These are phyloP conservation scores for Prosopis cineraria DNA, from an alignment of 306 rosid genomes.

Conservation along the genomic window DNA sequence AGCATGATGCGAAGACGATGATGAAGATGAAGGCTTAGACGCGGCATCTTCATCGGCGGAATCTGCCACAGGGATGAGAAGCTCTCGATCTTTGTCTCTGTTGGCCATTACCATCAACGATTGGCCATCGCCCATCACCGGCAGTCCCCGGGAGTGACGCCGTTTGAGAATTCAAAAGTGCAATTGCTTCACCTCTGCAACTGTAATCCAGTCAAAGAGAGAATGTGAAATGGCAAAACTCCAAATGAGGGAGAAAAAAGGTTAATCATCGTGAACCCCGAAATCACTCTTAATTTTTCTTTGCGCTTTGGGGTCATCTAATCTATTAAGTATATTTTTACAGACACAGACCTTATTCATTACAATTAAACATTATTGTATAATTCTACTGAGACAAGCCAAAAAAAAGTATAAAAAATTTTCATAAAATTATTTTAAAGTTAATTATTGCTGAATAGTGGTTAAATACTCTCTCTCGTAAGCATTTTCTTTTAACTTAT, in stretches of 20 bases:
- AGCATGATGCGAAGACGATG: constrained; percentile 53
- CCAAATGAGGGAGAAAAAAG: background rate
- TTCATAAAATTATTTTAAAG: too few species aligned
- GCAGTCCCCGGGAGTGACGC: constrained; percentile 33
- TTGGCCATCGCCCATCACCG: constrained; percentile 74
- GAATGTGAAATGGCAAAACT: background rate
- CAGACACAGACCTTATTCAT: too few species aligned
- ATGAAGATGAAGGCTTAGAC: constrained; percentile 59
- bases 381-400: too few species aligned
- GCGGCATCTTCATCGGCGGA: constrained; percentile 41
- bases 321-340: too few species aligned
- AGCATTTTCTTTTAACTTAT: too few species aligned
- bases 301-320: background rate
- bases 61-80: constrained; percentile 76
- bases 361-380: too few species aligned
- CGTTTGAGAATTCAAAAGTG: constrained; percentile 33
- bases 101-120: constrained; percentile 51
- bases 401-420: too few species aligned
- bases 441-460: too few species aligned
- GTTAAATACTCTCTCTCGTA: too few species aligned
- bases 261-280: background rate
- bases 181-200: background rate
- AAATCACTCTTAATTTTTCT: background rate
- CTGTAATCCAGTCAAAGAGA: background rate
- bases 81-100: constrained; percentile 89